phyloP scores from a whole-genome alignment of 164 flowering plant genomes.

The Stephania japonica region DNA sequence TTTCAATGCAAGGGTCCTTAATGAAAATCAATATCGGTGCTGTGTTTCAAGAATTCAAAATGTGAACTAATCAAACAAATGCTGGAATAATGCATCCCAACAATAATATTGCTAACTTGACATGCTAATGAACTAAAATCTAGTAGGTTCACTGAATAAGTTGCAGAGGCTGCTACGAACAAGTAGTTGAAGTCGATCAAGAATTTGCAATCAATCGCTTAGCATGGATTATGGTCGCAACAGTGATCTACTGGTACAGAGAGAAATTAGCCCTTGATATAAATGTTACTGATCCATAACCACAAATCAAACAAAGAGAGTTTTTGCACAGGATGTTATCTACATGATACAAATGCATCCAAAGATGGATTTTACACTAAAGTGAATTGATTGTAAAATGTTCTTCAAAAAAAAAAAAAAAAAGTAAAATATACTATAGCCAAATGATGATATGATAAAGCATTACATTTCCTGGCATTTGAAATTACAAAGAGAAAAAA shows the following conservation, averaged over 20 bases:
- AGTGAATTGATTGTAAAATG: background rate
- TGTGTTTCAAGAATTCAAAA: background rate
- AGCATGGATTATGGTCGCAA: background rate
- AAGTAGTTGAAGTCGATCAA: background rate
- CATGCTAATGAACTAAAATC: background rate
- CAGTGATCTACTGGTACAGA: background rate
- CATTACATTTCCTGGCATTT: background rate
- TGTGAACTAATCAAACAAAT: background rate
- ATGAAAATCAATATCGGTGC: background rate
- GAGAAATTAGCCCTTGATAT: background rate
- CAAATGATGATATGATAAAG: too few relatives aligned
- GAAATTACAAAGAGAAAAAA: background rate
- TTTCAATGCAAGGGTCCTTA: background rate
- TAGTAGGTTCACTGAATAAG: too few relatives aligned
- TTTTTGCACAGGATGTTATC: background rate
- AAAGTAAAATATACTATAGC: too few relatives aligned
- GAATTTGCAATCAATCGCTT: background rate
- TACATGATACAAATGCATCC: slow-evolving; percentile 20
- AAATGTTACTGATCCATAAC: too few relatives aligned
- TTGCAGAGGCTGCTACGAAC: background rate
- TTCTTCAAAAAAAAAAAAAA: too few relatives aligned
- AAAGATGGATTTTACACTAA: slow-evolving; percentile 1
- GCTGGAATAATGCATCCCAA: background rate
- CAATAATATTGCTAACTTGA: background rate
- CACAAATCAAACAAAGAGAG: background rate